Evolutionary conservation across 805 yeast species (phyloP), one percentile per base, ranked within the genome.

Genomic region (Candida odintsovae): DNA sequence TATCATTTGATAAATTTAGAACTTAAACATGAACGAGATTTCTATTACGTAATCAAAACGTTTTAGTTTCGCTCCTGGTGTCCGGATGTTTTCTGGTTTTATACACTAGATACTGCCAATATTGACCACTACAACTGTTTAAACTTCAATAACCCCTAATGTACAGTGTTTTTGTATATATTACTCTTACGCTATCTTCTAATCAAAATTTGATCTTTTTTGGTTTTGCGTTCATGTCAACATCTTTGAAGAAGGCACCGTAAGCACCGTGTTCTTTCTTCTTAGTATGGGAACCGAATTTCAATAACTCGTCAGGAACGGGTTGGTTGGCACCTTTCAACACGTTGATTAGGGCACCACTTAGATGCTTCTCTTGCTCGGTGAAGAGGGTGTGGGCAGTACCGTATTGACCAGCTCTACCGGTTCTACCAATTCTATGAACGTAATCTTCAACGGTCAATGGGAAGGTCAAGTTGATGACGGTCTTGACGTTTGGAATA

Each of bases 231-330:
- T 80, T 71, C 76, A 87, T 76, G 59, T 90, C 98, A 41, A 92
- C 94, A 62, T 90, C 89, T 64, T 92, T 94, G 75, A 72, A 94
- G 73, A 94, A 94, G 1, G 98, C 97, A 54, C 99, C 99, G 59
- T 94, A 94, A n/a, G 92, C 97, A 53, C 92, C 81, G 63, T 94
- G 99, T 54, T 89, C 90, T 74, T 94, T 94, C 84, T 90, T 92
- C 70, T 94, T 94, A 11, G 98, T 94, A 69, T 94, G 98, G 7
- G 97, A 90, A 42, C 99, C 99, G 58, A 92, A 94, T 67, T 90
- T 92, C 64, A 88, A 76, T 62, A 94, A 73, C 47, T 90, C 98
- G 44, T 87, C 97, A 9, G 99, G 99, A 49, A 94, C 98, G 1
- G 84, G 83, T 71, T 94, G 99, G 67, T 84, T 80, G 19, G 98